These are phyloP conservation scores for Populus hybrid DNA, from an alignment of 441 rosid species.

Conservation along the genomic window DNA sequence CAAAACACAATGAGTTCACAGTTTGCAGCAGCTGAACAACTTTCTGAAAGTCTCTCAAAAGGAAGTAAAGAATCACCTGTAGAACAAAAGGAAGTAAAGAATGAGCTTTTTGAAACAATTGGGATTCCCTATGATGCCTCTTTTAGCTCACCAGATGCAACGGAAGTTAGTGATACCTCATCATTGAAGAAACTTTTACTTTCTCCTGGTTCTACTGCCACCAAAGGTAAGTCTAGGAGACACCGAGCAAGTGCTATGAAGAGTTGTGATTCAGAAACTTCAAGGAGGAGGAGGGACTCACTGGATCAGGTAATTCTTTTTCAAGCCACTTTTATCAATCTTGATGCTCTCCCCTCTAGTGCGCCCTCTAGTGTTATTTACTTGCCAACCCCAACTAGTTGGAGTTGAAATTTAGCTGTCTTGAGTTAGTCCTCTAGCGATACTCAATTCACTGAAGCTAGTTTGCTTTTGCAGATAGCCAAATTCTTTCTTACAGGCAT, in stretches of 20 bases:
- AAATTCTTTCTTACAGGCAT: background rate
- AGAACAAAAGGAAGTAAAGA: conserved; percentile 59
- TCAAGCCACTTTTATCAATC: conserved; percentile 1
- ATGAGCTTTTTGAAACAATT: conserved; percentile 84
- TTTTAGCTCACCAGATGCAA: conserved; percentile 67
- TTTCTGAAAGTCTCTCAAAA: conserved; percentile 77
- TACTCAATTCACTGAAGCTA: background rate
- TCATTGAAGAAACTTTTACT: conserved; percentile 39
- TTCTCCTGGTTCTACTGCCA: conserved; percentile 55
- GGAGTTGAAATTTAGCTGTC: background rate
- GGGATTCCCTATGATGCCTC: conserved; percentile 80
- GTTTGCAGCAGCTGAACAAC: conserved; percentile 83
- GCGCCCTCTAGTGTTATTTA: background rate
- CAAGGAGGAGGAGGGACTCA: conserved; percentile 90
- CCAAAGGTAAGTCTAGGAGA: conserved; percentile 43
- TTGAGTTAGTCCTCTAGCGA: conserved; percentile 1
- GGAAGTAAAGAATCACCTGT: conserved; percentile 74
- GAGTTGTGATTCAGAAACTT: conserved; percentile 71
- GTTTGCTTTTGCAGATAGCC: background rate
- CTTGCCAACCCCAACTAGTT: background rate
- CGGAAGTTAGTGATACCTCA: conserved; percentile 40
- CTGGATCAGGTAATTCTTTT: conserved; percentile 53
- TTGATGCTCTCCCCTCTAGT: conserved; percentile 3
- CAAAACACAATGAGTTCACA: conserved; percentile 75
- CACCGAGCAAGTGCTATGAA: conserved; percentile 3